Evolutionary conservation across 2,329 filamentous ascomycete genomes (phyloP).

Genomic region (Diaporthe ilicicola): DNA sequence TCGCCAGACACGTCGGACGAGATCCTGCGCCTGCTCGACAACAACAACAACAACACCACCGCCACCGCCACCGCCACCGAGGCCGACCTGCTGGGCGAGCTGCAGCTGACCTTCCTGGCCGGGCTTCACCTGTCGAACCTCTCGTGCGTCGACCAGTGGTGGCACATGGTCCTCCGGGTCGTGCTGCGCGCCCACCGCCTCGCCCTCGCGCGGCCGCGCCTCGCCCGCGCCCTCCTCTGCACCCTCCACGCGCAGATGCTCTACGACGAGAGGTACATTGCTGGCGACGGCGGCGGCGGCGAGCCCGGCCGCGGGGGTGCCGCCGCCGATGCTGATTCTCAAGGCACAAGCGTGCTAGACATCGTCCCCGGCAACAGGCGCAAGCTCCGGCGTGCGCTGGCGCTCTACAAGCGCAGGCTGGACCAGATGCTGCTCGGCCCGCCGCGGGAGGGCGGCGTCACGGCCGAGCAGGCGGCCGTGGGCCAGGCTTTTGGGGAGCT

Average conservation of each 20-base stretch:
- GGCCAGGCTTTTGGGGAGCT: slow-evolving; percentile 58
- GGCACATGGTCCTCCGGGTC: slow-evolving; percentile 60
- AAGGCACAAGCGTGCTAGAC: slow-evolving; percentile 42
- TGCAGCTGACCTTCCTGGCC: slow-evolving; percentile 67
- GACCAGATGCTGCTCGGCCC: slow-evolving; percentile 54
- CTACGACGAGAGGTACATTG: slow-evolving; percentile 60
- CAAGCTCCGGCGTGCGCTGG: slow-evolving; percentile 56
- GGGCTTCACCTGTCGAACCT: slow-evolving; percentile 67
- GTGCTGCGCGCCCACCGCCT: slow-evolving; percentile 61
- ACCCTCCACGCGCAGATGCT: slow-evolving; percentile 63
- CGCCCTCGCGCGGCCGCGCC: slow-evolving; percentile 49
- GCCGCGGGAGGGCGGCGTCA: slow-evolving; percentile 37
- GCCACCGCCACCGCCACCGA: slow-evolving; percentile 38
- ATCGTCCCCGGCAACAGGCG: slow-evolving; percentile 42
- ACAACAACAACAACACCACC: too few relatives aligned
- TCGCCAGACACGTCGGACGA: slow-evolving; percentile 58
- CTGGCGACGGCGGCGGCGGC: slow-evolving; percentile 38
- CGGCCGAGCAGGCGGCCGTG: slow-evolving; percentile 53
- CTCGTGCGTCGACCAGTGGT: slow-evolving; percentile 70
- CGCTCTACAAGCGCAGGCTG: slow-evolving; percentile 62
- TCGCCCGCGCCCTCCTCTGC: slow-evolving; percentile 57
- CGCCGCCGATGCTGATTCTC: slow-evolving; percentile 16
- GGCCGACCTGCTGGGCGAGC: slow-evolving; percentile 63
- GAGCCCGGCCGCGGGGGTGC: neutral
- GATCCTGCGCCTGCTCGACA: slow-evolving; percentile 51